Evolutionary conservation across 768 basidiomycete genomes (phyloP).

Genomic region (Rossbeevera mucosa): DNA sequence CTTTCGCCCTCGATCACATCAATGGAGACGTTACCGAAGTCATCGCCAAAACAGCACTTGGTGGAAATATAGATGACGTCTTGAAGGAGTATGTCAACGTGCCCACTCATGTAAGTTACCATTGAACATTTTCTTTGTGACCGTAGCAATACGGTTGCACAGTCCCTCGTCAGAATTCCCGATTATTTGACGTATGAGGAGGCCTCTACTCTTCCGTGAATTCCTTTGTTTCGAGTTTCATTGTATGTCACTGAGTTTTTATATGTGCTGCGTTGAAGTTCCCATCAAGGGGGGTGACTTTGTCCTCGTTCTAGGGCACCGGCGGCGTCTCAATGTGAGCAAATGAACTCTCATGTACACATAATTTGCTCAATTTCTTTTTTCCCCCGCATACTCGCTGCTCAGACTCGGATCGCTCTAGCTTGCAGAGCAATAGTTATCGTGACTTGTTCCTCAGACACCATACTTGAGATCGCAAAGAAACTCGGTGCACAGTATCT

Average conservation of each 20-base stretch:
- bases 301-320: conserved; percentile 53
- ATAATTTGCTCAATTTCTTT: background rate
- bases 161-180: conserved; percentile 51
- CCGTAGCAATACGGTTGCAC: background rate
- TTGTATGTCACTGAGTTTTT: background rate
- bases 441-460: conserved; percentile 61
- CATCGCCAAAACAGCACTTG: conserved; percentile 37
- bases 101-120: conserved; percentile 36
- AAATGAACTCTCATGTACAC: background rate
- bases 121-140: background rate
- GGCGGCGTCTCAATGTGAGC: conserved; percentile 53
- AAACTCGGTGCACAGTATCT: conserved; percentile 49
- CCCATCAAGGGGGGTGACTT: conserved; percentile 56
- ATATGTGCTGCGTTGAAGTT: conserved; percentile 57
- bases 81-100: conserved; percentile 53
- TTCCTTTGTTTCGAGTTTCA: background rate
- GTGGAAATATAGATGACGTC: conserved; percentile 48
- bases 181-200: conserved; percentile 58
- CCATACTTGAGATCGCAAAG: conserved; percentile 50
- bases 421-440: conserved; percentile 62
- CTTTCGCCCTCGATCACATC: conserved; percentile 46
- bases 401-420: conserved; percentile 58
- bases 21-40: conserved; percentile 39
- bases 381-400: conserved; percentile 46
- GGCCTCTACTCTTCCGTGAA: conserved; percentile 59